Percentiles rank a stretch among this genome's conserved stretches.
These are phyloP conservation scores for Debaryomyces udenii DNA, from an alignment of 1,139 yeast species.

Conservation along the genomic window DNA sequence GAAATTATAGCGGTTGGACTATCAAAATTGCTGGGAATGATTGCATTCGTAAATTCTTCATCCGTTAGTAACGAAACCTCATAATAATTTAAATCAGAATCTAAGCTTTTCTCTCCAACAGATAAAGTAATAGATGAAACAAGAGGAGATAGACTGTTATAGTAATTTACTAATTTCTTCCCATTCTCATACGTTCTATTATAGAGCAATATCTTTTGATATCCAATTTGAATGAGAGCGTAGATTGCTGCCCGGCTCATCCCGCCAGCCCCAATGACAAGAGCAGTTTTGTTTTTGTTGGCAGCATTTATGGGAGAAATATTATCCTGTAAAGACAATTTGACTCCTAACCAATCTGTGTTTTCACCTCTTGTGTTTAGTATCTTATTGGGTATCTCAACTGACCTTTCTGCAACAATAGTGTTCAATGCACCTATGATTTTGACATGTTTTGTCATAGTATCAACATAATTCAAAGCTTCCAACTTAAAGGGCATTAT, in stretches of 20 bases:
- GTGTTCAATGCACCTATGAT: slow-evolving; percentile 18
- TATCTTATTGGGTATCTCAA: slow-evolving; percentile 15
- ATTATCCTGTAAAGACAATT: slow-evolving; percentile 12
- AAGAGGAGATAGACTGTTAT: slow-evolving; percentile 12
- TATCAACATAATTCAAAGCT: slow-evolving; percentile 16
- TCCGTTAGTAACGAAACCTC: slow-evolving; percentile 12
- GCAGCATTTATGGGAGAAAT: slow-evolving; percentile 20
- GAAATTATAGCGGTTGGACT: slow-evolving; percentile 16
- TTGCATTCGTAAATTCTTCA: slow-evolving; percentile 11
- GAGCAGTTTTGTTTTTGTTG: slow-evolving; percentile 15
- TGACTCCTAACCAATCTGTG: slow-evolving; percentile 20
- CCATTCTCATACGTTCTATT: slow-evolving; percentile 13
- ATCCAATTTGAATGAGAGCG: slow-evolving; percentile 18
- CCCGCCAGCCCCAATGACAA: slow-evolving; percentile 20
- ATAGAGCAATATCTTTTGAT: slow-evolving; percentile 15
- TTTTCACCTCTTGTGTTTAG: slow-evolving; percentile 17
- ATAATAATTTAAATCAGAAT: slow-evolving; percentile 9
- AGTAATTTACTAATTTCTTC: slow-evolving; percentile 12
- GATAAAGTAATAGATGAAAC: slow-evolving; percentile 8
- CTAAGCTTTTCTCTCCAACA: slow-evolving; percentile 8
- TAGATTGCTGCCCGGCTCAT: slow-evolving; percentile 19
- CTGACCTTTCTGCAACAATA: slow-evolving; percentile 15
- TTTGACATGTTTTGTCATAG: slow-evolving; percentile 16
- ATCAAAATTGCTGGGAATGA: slow-evolving; percentile 11
- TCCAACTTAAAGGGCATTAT: slow-evolving; percentile 17